Evolutionary conservation across 768 basidiomycete species (phyloP).

Genomic region (Hericium rajendrae): DNA sequence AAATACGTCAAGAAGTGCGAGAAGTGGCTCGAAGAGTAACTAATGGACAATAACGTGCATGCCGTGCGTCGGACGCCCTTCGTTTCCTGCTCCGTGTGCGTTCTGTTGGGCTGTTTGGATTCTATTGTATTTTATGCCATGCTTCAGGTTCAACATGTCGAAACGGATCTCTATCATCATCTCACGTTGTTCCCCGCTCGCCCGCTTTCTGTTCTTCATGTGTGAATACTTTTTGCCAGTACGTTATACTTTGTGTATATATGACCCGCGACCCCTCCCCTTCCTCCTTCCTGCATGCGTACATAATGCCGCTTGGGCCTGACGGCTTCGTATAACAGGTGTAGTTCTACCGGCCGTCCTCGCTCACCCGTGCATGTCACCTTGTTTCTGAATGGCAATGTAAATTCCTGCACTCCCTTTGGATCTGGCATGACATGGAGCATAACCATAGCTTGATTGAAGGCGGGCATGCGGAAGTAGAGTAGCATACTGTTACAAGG

Average conservation of each 20-base stretch:
- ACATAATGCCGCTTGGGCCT: neutral
- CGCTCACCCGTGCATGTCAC: too few species aligned
- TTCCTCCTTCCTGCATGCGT: neutral
- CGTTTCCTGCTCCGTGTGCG: neutral
- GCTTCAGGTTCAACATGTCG: slow-evolving; percentile 18
- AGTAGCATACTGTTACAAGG: too few species aligned
- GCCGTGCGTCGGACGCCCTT: neutral
- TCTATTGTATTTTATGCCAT: slow-evolving; percentile 23
- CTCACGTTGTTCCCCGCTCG: slow-evolving; percentile 19
- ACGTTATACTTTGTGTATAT: neutral
- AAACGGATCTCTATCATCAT: slow-evolving; percentile 16
- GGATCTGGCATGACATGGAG: neutral
- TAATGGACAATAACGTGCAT: neutral
- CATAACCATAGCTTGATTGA: too few species aligned
- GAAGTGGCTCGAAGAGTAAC: slow-evolving; percentile 79
- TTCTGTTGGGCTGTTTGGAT: neutral
- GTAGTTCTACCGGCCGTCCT: neutral
- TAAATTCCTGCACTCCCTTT: neutral
- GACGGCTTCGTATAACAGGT: neutral
- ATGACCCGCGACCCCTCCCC: neutral
- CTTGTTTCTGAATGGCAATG: neutral
- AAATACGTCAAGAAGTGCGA: slow-evolving; percentile 93
- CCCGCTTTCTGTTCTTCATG: slow-evolving; percentile 13
- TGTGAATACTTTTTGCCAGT: neutral
- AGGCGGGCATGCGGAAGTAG: too few species aligned